Base-by-base conservation (phyloP, 176 grass and related monocot species). In the Dendrocalamus sinicus region DNA sequence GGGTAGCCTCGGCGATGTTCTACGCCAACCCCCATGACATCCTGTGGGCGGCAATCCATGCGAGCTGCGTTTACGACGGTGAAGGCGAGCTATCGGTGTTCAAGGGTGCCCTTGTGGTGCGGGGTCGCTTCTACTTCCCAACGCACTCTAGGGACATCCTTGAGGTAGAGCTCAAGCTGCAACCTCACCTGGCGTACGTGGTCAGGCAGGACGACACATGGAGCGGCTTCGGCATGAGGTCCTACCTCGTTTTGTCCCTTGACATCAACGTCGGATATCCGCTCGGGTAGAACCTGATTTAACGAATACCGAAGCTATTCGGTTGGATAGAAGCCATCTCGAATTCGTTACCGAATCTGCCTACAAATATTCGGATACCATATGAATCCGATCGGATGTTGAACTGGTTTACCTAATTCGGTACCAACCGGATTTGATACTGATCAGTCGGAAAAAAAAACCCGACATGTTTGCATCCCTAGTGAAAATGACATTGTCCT, bases 161-260 rank as follows among this genome's bases (percentile, higher is more conserved):
- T 22, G 28, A 8, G n/a, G n/a, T 75, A 17, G 15, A 45, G 69
- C 85, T 87, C 58, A 0, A 7, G 5, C 84, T 52, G 3, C 17
- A 48, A 10, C 55, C 85, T 65, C 85, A 12, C 23, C 59, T 87
- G 0, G 46, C 32, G 11, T 81, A 81, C 1, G 69, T 45, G 35
- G 69, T 45, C 26, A 30, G 46, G 55, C 67, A 66, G 60, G 16
- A 32, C 24, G 1, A 24, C 2, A 20, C 4, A 12, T 44, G 67
- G 4, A 3, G 39, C 22, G 30, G 16, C 43, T 7, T 46, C 4
- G 0, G 0, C 17, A 7, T 68, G 48, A 9, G 12, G 11, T 55
- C 48, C 37, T 71, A 70, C 50, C 79, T 82, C 4, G 13, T 58
- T 1, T 66, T 51, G 5, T 70, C 79, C n/a, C 8, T 57, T 0